Evolutionary conservation across 192 early-diverging fungal species (phyloP).

Genomic region (Phlyctochytrium planicorne): DNA sequence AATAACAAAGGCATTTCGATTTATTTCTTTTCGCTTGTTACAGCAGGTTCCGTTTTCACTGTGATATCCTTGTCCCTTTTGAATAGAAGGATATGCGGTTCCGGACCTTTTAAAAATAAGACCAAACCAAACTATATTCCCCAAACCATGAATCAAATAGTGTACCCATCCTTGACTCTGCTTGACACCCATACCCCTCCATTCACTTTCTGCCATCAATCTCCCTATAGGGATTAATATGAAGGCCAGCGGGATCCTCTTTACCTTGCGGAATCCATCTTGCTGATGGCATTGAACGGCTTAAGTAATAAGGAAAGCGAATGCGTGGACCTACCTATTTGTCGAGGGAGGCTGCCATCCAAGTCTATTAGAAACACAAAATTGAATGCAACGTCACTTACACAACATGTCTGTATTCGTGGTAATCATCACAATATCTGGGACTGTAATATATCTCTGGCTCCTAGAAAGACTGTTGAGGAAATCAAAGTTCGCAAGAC

Average conservation of each 20-base stretch:
- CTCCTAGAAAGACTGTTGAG: neutral
- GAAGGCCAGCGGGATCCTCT: constrained; percentile 2
- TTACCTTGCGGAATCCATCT: constrained; percentile 29
- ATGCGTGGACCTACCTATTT: constrained; percentile 23
- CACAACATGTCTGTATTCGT: constrained; percentile 36
- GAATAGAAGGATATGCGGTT: constrained; percentile 37
- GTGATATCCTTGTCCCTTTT: constrained; percentile 24
- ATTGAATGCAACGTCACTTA: constrained; percentile 10
- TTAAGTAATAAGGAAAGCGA: neutral
- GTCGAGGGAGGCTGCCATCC: constrained; percentile 23
- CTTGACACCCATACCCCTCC: constrained; percentile 25
- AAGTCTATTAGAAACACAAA: neutral
- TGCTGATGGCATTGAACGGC: constrained; percentile 8
- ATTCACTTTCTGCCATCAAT: constrained; percentile 30
- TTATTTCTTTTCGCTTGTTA: neutral
- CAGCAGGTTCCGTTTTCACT: constrained; percentile 3
- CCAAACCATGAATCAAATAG: constrained; percentile 30
- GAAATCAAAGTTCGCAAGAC: neutral
- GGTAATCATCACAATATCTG: constrained; percentile 27
- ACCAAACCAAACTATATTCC: constrained; percentile 1
- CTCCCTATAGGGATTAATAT: constrained; percentile 7
- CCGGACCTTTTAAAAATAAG: no score
- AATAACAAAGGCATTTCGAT: neutral
- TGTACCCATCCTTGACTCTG: constrained; percentile 37
- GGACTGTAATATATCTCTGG: constrained; percentile 31